Base-by-base conservation (phyloP, 1,139 yeast species). In the Yamadazyma conglobata region DNA sequence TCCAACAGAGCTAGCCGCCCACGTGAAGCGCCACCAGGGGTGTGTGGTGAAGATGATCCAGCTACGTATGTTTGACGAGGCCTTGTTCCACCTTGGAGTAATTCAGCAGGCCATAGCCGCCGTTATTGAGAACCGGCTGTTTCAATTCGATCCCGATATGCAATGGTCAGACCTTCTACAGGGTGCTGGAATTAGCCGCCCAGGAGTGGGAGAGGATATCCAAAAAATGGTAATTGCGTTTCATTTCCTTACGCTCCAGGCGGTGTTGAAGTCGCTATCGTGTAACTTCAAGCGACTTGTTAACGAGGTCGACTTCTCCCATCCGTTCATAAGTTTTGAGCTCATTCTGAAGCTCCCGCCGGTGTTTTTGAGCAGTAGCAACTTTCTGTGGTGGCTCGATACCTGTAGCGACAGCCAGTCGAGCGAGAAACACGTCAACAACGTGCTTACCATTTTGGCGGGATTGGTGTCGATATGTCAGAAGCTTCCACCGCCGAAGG, bases 201-300 rank as follows among this genome's bases (percentile, higher is more conserved):
- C n/a, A n/a, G n/a, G n/a, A n/a, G n/a, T n/a, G n/a, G n/a, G n/a
- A n/a, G 21, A 15, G 14, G 46, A 46, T 15, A 19, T 49, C 5
- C 33, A 39, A 2, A 60, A 52, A 30, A 34, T 53, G 12, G 42
- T 58, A 5, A 43, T 56, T 19, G 61, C 68, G 8, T 58, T 46
- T 36, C 60, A 61, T 38, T 60, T 62, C 37, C 42, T 63, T 24
- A 31, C 46, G 6, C 37, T 61, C 8, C 70, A 63, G 40, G 47
- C 56, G 24, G 19, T 54, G n/a, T 39, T 60, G 8, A 66, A 60
- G 34, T 40, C 45, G 22, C 28, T 52, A 4, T 48, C 62, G 2
- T 25, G 34, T 7, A 46, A 55, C 28, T 27, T 56, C 23, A 45
- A 46, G 14, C 10, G 28, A 6, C 15, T 23, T 12, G 19, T 23